Base-by-base conservation (phyloP, 1,139 yeast species). In the Spathaspora sp. region DNA sequence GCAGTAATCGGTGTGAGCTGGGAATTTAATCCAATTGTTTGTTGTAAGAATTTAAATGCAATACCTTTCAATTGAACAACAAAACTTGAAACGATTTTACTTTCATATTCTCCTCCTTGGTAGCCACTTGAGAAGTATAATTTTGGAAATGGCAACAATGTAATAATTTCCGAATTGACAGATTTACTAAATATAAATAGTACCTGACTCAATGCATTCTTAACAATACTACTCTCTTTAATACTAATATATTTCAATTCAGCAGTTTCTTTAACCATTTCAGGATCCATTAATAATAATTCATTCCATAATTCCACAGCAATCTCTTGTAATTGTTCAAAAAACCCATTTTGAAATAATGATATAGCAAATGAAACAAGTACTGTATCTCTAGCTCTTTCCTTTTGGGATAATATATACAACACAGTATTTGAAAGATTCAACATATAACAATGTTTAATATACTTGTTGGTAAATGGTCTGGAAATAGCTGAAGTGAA, bases 301-400 rank as follows among this genome's bases (percentile, higher is more conserved):
- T 42, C 43, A 10, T 51, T 39, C 68, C 69, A 63, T 15, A 59
- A 46, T 5, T 58, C 59, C 7, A 53, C 41, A 2, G 63, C 67
- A 34, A 63, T 50, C 6, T 56, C 57, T 41, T 54, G 58, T 37
- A 68, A 57, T 24, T 47, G 55, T 4, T 58, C 54, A 49, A 68
- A 75, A 7, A 81, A 81, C 2, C 74, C 79, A 23, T 61, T 54
- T 52, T 80, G 83, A 48, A 79, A 65, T 47, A 80, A 73, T 6
- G 72, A 56, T 23, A 79, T 66, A 0, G 74, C 74, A 34, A 80
- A 73, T 0, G 81, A 59, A 0, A 84, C 78, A 24, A 68, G 68
- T 3, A 70, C 56, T 1, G 53, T 43, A 15, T 66, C 72, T 43
- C 58, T 65, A 24, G 64, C 65, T 44, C 72, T 55, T 34, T 67